Base-by-base conservation (phyloP, 2,329 filamentous ascomycete genomes). In the Sordariomycetes sp. region DNA sequence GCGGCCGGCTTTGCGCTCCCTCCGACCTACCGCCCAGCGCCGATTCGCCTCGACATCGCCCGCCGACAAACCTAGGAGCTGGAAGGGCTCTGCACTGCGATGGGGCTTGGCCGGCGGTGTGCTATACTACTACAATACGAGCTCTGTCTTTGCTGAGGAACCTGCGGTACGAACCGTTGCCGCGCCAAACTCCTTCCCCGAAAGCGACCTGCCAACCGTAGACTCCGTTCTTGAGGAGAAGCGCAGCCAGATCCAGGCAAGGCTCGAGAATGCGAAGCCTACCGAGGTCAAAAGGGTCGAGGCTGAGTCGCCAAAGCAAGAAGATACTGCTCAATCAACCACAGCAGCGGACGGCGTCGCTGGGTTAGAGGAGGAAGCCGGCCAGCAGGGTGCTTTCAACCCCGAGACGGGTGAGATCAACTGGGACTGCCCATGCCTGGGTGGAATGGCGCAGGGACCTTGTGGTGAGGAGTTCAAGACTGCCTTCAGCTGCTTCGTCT, bases 371-470 rank as follows among this genome's bases (percentile, higher is more conserved):
- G 76, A 86, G 39, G 87, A 95, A 58, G 87, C 86, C 6, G 74
- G 66, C 41, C 79, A 90, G 54, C 79, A 96, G 60, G 92, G 86
- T 36, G 92, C 92, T 1, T 98, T 96, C 67, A 94, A 98, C 61
- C 87, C 88, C 3, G 92, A 96, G 66, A 98, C 92, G 8, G 92
- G 92, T 47, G 92, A 98, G 72, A 98, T 98, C 64, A 98, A 98
- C 70, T 98, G 92, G 92, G 92, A 96, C 57, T 98, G 92, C 61
- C 92, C 92, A 12, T 98, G 92, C 58, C 67, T 98, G 21, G 92
- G 92, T 32, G 92, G 92, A 34, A 98, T 98, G 92, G 92, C 92
- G 7, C 66, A 94, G 53, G 92, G 92, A 0, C 92, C 92, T 35
- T 98, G 92, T 55, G 92, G 92, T 31, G 86, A 93, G 55, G 80